Evolutionary conservation across 139 green algal genomes (phyloP).

Genomic region (Picochlorum sp.): DNA sequence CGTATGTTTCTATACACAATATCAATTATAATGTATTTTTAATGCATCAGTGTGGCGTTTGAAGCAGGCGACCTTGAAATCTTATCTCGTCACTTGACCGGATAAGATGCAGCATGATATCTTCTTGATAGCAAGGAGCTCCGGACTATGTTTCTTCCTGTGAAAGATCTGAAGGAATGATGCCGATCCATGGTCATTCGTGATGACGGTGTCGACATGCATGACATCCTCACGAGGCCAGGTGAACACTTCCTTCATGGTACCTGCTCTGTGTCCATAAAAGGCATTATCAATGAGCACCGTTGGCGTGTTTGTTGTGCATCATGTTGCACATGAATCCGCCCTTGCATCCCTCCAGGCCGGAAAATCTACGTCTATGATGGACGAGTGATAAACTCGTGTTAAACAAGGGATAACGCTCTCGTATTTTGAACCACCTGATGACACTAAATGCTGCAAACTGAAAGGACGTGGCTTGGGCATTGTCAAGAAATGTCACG

Average conservation of each 20-base stretch:
- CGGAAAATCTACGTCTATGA: slow-evolving; percentile 15
- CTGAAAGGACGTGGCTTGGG: not conserved
- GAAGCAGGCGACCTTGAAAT: too few relatives aligned
- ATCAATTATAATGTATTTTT: too few relatives aligned
- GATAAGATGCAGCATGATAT: too few relatives aligned
- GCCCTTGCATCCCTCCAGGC: not conserved
- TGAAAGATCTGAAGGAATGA: not conserved
- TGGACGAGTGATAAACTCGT: not conserved
- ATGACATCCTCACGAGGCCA: not conserved
- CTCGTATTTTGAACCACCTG: slow-evolving; percentile 27
- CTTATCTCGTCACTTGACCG: too few relatives aligned
- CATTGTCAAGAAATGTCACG: not conserved
- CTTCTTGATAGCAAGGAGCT: too few relatives aligned
- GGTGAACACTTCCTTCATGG: not conserved
- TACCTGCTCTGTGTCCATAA: not conserved
- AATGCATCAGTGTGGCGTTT: too few relatives aligned
- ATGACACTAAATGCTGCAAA: slow-evolving; percentile 21
- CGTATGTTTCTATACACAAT: too few relatives aligned
- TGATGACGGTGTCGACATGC: not conserved
- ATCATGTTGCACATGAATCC: not conserved
- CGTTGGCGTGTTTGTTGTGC: not conserved
- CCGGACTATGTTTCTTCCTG: not conserved
- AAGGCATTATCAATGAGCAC: not conserved
- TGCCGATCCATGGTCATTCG: not conserved
- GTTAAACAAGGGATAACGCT: not conserved